Base-by-base conservation (phyloP, 2,329 filamentous ascomycete species). In the Penicillium sp. region DNA sequence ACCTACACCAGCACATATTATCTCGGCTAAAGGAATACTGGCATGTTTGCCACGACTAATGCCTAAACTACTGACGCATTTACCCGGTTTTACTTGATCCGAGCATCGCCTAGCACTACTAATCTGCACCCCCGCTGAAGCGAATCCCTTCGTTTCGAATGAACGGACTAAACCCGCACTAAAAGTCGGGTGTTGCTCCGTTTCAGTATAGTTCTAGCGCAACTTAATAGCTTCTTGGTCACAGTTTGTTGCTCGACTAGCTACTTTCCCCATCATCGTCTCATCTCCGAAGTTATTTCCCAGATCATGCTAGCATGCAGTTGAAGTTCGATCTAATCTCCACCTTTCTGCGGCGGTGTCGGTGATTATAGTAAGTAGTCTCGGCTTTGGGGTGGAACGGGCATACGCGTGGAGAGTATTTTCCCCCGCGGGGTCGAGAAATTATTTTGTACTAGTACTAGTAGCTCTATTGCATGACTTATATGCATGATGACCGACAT, bases 201-300 rank as follows among this genome's bases (percentile, higher is more conserved):
- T 64, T 47, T 58, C 60, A 14, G 46, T 31, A 51, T 55, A 42
- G 61, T 58, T 26, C 36, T 64, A 63, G 61, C 43, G 40, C 9
- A 26, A 16, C 5, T 28, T 31, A 50, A 29, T 18, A 29, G 8
- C 29, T 21, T 34, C 49, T 51, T 23, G 46, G 42, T 16, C 23
- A 51, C 18, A 16, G n/a, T 40, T 45, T 43, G 39, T 42, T 52
- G 45, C 44, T 44, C 26, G 44, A 34, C 16, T 24, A 40, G 14
- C 11, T n/a, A 24, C 40, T 24, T 33, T 18, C 16, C 23, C 19
- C 48, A 44, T 39, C 43, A 53, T 47, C 36, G 51, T 23, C 51
- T 62, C 48, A 55, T 58, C 48, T 60, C 50, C 56, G 54, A 26
- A 45, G n/a, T 31, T n/a, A n/a, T 11, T 11, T 45, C 26, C 24